Percentiles rank a stretch among this genome's conserved stretches.
Conservation (phyloP, 2,329 filamentous ascomycete genomes). For the Calonectria hongkongensis region DNA sequence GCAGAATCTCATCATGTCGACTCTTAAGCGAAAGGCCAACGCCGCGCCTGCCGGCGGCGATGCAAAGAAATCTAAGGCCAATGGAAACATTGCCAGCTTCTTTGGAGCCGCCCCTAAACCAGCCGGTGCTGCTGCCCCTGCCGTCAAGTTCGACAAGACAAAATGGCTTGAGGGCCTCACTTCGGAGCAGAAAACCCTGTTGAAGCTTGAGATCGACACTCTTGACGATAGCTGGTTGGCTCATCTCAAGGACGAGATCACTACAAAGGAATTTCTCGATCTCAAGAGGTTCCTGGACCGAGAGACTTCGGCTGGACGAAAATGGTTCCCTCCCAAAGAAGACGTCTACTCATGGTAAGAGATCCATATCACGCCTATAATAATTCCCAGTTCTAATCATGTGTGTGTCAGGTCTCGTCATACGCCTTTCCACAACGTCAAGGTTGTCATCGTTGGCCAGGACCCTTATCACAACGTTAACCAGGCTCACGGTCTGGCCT, state of each 20-base stretch:
- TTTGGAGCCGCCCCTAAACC: constrained; percentile 81
- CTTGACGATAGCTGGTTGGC: constrained; percentile 94
- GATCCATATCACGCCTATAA: not conserved
- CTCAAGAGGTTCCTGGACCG: constrained; percentile 90
- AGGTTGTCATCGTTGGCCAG: constrained; percentile 94
- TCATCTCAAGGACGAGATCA: constrained; percentile 90
- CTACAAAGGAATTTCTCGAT: constrained; percentile 86
- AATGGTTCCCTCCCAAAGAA: constrained; percentile 89
- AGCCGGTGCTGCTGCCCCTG: constrained; percentile 57
- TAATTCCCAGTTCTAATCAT: constrained; percentile 41
- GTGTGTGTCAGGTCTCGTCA: constrained; percentile 85
- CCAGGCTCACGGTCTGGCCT: constrained; percentile 96
- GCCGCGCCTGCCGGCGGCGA: constrained; percentile 67
- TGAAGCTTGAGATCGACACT: constrained; percentile 93
- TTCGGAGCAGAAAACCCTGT: constrained; percentile 86
- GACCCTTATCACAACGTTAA: constrained; percentile 98
- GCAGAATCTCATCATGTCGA: constrained; percentile 66
- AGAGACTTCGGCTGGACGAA: constrained; percentile 83
- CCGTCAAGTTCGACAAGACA: constrained; percentile 86
- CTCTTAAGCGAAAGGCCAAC: constrained; percentile 80
- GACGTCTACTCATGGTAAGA: constrained; percentile 96
- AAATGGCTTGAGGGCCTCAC: constrained; percentile 90
- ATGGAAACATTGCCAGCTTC: constrained; percentile 91
- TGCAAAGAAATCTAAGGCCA: constrained; percentile 82
- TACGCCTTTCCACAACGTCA: constrained; percentile 91